Percentiles rank a stretch among this genome's conserved stretches.
Evolutionary conservation across 2,329 filamentous ascomycete species (phyloP).

Genomic region (Aspergillus fumigatiaffinis): DNA sequence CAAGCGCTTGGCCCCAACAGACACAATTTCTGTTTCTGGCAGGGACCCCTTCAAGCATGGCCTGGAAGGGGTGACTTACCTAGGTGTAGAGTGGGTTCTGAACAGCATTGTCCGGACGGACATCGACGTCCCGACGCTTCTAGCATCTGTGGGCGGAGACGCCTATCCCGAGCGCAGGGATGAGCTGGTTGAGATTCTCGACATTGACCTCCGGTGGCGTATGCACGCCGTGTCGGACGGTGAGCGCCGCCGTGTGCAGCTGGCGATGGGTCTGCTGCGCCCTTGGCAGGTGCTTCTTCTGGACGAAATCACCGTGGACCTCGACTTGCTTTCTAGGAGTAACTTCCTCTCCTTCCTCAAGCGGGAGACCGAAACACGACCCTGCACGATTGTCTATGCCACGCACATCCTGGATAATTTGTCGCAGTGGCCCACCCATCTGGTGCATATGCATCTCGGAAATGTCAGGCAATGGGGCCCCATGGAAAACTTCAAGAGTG

Average conservation of each 20-base stretch:
- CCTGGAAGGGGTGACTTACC: slow-evolving; percentile 92
- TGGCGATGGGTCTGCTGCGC: slow-evolving; percentile 89
- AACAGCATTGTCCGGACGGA: slow-evolving; percentile 95
- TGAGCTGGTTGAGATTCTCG: slow-evolving; percentile 80
- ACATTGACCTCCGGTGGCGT: slow-evolving; percentile 88
- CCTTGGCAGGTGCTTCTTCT: slow-evolving; percentile 89
- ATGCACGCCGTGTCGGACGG: slow-evolving; percentile 96
- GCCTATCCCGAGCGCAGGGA: slow-evolving; percentile 77
- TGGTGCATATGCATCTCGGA: slow-evolving; percentile 93
- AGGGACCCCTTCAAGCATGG: slow-evolving; percentile 88
- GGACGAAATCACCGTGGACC: slow-evolving; percentile 95
- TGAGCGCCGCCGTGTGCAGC: slow-evolving; percentile 83
- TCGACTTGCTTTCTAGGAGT: slow-evolving; percentile 79
- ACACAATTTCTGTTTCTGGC: slow-evolving; percentile 71
- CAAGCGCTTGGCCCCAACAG: slow-evolving; percentile 80
- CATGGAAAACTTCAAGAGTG: slow-evolving; percentile 64
- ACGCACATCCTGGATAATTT: slow-evolving; percentile 97
- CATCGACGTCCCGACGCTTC: slow-evolving; percentile 83
- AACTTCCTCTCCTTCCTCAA: slow-evolving; percentile 86
- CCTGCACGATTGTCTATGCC: slow-evolving; percentile 93
- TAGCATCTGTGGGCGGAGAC: slow-evolving; percentile 81
- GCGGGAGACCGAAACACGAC: slow-evolving; percentile 73
- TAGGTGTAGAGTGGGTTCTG: slow-evolving; percentile 95
- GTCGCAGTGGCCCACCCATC: slow-evolving; percentile 88
- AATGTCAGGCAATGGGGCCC: slow-evolving; percentile 80